Evolutionary conservation across 2,329 filamentous ascomycete species (phyloP), one percentile per base, ranked within the genome.

Genomic region (Venturiaceae sp.): DNA sequence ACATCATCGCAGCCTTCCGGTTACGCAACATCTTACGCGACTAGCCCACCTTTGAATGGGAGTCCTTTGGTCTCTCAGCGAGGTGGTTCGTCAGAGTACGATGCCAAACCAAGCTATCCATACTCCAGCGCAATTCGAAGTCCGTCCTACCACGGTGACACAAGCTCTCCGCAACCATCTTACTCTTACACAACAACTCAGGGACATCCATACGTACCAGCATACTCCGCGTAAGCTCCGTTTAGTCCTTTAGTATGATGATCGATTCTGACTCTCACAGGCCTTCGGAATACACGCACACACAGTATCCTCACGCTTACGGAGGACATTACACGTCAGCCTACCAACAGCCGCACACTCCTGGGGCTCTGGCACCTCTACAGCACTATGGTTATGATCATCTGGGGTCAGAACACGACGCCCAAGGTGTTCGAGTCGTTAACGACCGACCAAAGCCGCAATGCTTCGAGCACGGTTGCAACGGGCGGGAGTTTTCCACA

Each of bases 401-500:
- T 13, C 23, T 5, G 3, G 30, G 44, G 14, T 26, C 44, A n/a
- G 13, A 16, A 16, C 30, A 50, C 44, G 44, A 53, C 23, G 19
- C 30, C 21, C 16, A 28, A 26, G 52, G 52, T 63, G 84, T 89
- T 39, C 80, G 88, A 60, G 83, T 91, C 16, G 80, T 91, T 19
- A 86, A 88, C 70, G 85, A 84, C 65, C 82, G 88, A 63, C 90
- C 90, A n/a, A 30, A 95, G 74, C 91, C 92, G 50, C 90, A 95
- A 70, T 96, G 92, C 73, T 97, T 90, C 89, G 92, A 96, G 61
- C 92, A 97, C 68, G 92, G 92, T 11, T 97, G 92, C 77, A 96
- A 96, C 67, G 92, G 92, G 21, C 85, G 92, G 32, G 89, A 95
- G 67, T 97, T 97, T 69, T 95, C 90, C 19, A 96, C 92, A 3